Evolutionary conservation across 164 flowering plant species (phyloP), one percentile per base, ranked within the genome.

Genomic region (Stephania yunnanensis): DNA sequence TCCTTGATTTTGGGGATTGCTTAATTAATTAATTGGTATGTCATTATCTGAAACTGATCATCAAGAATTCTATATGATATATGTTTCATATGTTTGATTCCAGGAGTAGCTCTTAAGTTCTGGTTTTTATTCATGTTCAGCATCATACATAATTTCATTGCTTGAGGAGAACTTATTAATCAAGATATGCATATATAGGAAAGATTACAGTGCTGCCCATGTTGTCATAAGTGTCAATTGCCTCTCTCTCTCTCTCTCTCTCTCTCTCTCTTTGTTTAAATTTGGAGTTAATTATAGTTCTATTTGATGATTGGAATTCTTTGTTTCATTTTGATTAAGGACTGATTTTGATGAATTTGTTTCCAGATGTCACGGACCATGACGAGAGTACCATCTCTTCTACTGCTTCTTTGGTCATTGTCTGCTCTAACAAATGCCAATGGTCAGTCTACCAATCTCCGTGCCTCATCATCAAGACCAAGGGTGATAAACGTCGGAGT

Each of bases 401-500:
- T 80, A 25, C 66, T 84, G 72, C 55, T 78, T 69, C 44, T 80
- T 1, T 74, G 77, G 31, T 46, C 75, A 31, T 78, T 78, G 80
- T 25, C 25, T 25, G 73, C 64, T 31, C 81, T 83, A 1, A 29
- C 69, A 69, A 82, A 74, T 78, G 84, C 78, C 13, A 25, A 66
- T 55, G 76, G 83, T 71, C 70, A 64, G 76, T 65, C 68, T 76
- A 78, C 74, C 75, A 88, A 80, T 81, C 68, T 66, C 1, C 78
- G 76, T 71, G 73, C 22, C 71, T 66, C 78, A 42, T 77, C 80
- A n/a, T 76, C 81, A 42, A 80, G 76, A 81, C 92, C 87, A 6
- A 80, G 69, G 9, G 80, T 78, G 71, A 88, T 90, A 74, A 91
- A 85, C 75, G 75, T 94, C 48, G 98, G 96, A 45, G 89, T 84